Conservation (phyloP, 352 stramenopile species). For the Phytopythium montanum region DNA sequence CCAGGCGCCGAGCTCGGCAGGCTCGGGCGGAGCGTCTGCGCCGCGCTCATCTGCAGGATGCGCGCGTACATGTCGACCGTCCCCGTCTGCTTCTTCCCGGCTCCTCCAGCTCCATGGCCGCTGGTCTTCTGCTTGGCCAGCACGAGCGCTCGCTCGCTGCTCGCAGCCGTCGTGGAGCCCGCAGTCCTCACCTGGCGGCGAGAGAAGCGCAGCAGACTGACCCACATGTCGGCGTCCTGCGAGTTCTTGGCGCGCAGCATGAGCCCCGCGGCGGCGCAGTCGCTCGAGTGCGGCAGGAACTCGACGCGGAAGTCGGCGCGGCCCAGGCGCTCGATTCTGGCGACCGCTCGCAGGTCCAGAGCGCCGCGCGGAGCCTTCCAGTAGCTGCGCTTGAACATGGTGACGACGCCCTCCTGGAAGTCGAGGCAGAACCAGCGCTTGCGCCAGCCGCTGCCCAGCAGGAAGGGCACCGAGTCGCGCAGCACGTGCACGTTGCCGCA, state of each 20-base stretch:
- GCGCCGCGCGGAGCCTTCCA: constrained; percentile 72
- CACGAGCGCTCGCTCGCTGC: constrained; percentile 3
- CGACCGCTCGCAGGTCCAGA: constrained; percentile 64
- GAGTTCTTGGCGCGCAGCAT: constrained; percentile 55
- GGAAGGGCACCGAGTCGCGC: constrained; percentile 70
- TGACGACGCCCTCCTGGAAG: constrained; percentile 61
- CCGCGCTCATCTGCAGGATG: constrained; percentile 8
- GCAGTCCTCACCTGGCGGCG: constrained; percentile 37
- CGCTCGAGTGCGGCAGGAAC: constrained; percentile 33
- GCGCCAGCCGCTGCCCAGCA: constrained; percentile 66
- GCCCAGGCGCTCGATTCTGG: constrained; percentile 66
- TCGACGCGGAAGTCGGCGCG: constrained; percentile 64
- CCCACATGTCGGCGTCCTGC: constrained; percentile 64
- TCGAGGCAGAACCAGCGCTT: constrained; percentile 85
- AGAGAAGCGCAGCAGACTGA: constrained; percentile 68
- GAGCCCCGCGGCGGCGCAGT: constrained; percentile 39
- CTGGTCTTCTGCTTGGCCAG: constrained; percentile 10
- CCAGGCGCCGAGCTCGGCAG: not conserved
- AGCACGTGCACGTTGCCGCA: constrained; percentile 74
- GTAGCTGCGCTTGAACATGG: constrained; percentile 85
- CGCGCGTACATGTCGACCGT: constrained; percentile 9
- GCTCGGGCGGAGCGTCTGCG: constrained; percentile 4
- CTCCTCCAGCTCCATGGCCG: not conserved
- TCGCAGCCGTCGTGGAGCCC: constrained; percentile 4
- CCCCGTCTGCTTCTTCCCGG: constrained; percentile 1